A percentile compares a stretch with the other conserved stretches of the same genome.
These are phyloP conservation scores for Kwoniella europaea DNA, from an alignment of 768 basidiomycete species.

Conservation along the genomic window DNA sequence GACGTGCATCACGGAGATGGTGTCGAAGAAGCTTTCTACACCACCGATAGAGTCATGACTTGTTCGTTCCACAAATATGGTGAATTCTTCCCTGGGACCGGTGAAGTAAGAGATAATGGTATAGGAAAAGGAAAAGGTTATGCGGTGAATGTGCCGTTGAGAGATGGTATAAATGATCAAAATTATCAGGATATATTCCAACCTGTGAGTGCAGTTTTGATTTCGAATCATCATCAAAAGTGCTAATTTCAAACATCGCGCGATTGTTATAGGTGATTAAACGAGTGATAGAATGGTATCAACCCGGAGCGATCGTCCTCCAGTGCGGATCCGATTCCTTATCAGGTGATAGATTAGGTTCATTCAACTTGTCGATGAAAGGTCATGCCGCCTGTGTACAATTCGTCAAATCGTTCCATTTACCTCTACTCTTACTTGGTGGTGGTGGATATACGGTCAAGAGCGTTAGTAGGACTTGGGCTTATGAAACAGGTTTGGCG, in stretches of 20 bases:
- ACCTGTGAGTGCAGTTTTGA: conserved; percentile 67
- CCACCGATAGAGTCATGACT: conserved; percentile 98
- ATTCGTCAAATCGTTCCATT: conserved; percentile 94
- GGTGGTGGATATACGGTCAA: conserved; percentile 99
- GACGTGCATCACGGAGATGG: conserved; percentile 99
- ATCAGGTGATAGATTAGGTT: conserved; percentile 93
- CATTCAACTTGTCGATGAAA: conserved; percentile 94
- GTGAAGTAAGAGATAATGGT: conserved; percentile 91
- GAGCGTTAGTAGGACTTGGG: conserved; percentile 95
- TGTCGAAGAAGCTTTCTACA: conserved; percentile 99
- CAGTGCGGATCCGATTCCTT: conserved; percentile 98
- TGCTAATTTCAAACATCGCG: background rate
- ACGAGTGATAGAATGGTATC: conserved; percentile 91
- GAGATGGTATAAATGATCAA: conserved; percentile 94
- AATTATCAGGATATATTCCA: conserved; percentile 95
- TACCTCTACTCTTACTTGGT: conserved; percentile 89
- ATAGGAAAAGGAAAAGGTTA: conserved; percentile 91
- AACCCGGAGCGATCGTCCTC: conserved; percentile 91
- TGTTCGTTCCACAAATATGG: conserved; percentile 98
- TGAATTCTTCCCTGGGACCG: conserved; percentile 98
- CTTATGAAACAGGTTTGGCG: conserved; percentile 96
- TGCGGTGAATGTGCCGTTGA: conserved; percentile 88
- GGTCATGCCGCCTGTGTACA: conserved; percentile 97
- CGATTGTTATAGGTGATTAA: conserved; percentile 72
- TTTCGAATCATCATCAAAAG: background rate